Evolutionary conservation across 805 yeast genomes (phyloP).

Genomic region (Metschnikowia cubensis): DNA sequence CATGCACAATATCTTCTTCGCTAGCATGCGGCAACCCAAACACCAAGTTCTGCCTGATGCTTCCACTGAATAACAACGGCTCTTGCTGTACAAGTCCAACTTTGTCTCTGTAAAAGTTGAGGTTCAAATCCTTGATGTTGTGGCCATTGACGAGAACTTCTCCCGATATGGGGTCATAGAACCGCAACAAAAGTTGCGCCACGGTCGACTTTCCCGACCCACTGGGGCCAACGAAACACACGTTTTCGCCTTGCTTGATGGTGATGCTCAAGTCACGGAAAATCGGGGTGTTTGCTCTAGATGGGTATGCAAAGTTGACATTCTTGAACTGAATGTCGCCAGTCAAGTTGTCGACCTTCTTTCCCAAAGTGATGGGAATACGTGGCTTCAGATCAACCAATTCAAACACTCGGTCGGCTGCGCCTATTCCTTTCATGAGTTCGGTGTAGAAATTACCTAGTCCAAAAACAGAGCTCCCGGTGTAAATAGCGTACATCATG

Average conservation of each 20-base stretch:
- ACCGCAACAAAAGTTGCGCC: conserved; percentile 71
- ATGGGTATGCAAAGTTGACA: conserved; percentile 76
- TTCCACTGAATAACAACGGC: conserved; percentile 82
- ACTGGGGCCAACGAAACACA: conserved; percentile 94
- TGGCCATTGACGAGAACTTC: conserved; percentile 59
- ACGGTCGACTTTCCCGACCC: conserved; percentile 95
- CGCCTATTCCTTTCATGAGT: conserved; percentile 96
- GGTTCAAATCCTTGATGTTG: conserved; percentile 58
- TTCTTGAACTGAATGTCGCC: conserved; percentile 61
- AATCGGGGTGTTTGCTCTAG: conserved; percentile 67
- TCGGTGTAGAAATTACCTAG: conserved; percentile 88
- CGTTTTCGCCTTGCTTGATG: conserved; percentile 76
- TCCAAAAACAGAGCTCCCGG: conserved; percentile 91
- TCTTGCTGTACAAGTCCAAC: conserved; percentile 94
- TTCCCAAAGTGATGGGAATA: conserved; percentile 66
- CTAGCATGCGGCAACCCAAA: conserved; percentile 66
- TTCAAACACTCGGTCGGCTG: conserved; percentile 88
- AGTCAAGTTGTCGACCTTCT: conserved; percentile 36
- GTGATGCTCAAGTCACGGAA: conserved; percentile 58
- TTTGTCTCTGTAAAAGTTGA: conserved; percentile 67
- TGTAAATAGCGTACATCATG: conserved; percentile 92
- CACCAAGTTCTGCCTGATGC: conserved; percentile 75
- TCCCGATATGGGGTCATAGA: conserved; percentile 76
- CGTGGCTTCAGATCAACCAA: conserved; percentile 72
- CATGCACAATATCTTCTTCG: conserved; percentile 55